Base-by-base conservation (phyloP, 352 stramenopile genomes). In the Globisporangium polare region DNA sequence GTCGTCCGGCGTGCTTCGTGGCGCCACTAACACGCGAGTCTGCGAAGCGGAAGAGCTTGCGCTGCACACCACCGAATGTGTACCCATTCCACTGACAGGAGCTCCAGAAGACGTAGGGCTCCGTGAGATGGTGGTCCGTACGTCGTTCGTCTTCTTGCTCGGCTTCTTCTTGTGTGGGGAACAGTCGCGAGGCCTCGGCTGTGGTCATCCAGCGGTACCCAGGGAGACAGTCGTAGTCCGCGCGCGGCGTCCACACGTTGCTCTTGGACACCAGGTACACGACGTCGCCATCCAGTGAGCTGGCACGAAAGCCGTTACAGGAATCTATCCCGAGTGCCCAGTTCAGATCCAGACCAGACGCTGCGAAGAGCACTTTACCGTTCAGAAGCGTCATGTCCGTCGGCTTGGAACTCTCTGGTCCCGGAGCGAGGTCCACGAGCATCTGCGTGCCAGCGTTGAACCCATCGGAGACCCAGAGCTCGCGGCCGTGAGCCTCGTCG, bases 191-290 rank as follows among this genome's bases (percentile, higher is more conserved):
- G 1, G 65, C 71, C 42, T 94, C 73, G 1, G 53, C 66, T 7
- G 83, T 89, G 2, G 69, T 81, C 9, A 76, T 79, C 83, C 87
- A 95, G 9, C 76, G 66, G 56, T 75, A 96, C 15, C 88, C 85
- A 5, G 51, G 20, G 5, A 88, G 88, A 53, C 88, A 96, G 51
- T 96, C 87, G 64, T 90, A 92, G 2, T 46, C 49, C 1, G 60
- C 51, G 1, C 47, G 43, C 9, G 71, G 68, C 31, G 78, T 57
- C 83, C 88, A 96, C 22, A 62, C 62, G 29, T 62, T 74, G 33
- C 55, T 64, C 41, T 72, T 60, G 8, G 83, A 56, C 8, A 95
- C 84, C 7, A 87, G 77, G 56, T 85, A 95, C 31, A 75, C 50
- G 13, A 94, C 31, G 24, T 67, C n/a, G n/a, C 33, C 31, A 24